Evolutionary conservation across 768 basidiomycete species (phyloP).

Genomic region (Wakefieldia striispora): DNA sequence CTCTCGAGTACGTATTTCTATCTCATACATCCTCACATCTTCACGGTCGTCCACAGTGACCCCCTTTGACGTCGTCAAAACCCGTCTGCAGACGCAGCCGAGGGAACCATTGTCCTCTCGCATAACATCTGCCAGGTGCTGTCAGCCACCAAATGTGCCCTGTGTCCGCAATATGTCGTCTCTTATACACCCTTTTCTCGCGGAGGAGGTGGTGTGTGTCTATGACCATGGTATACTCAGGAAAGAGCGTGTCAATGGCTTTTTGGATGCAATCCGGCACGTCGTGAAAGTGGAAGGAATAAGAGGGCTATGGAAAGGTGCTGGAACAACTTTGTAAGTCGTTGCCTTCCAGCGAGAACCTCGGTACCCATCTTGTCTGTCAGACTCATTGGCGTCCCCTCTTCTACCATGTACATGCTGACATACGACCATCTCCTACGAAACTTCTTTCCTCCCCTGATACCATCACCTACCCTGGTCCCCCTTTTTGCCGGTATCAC

Average conservation of each 20-base stretch:
- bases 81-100: constrained; percentile 92
- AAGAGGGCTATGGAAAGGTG: constrained; percentile 92
- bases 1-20: constrained; percentile 63
- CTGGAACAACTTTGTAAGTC: constrained; percentile 82
- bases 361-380: constrained; percentile 6
- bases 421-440: constrained; percentile 88
- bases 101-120: constrained; percentile 50
- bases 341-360: not conserved
- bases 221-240: constrained; percentile 73
- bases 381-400: constrained; percentile 88
- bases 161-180: constrained; percentile 82
- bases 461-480: constrained; percentile 49
- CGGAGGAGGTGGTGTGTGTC: constrained; percentile 71
- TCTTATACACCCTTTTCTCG: constrained; percentile 51
- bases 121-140: constrained; percentile 59
- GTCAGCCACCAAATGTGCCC: constrained; percentile 52
- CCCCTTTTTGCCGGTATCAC: constrained; percentile 83
- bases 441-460: constrained; percentile 55
- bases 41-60: constrained; percentile 68
- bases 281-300: constrained; percentile 81
- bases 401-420: constrained; percentile 91
- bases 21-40: constrained; percentile 1
- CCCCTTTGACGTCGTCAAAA: constrained; percentile 98
- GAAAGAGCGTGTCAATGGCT: constrained; percentile 76
- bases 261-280: constrained; percentile 78